Evolutionary conservation across 345 rosid species (phyloP), one percentile per base, ranked within the genome.

Genomic region (Lumnitzera littorea): DNA sequence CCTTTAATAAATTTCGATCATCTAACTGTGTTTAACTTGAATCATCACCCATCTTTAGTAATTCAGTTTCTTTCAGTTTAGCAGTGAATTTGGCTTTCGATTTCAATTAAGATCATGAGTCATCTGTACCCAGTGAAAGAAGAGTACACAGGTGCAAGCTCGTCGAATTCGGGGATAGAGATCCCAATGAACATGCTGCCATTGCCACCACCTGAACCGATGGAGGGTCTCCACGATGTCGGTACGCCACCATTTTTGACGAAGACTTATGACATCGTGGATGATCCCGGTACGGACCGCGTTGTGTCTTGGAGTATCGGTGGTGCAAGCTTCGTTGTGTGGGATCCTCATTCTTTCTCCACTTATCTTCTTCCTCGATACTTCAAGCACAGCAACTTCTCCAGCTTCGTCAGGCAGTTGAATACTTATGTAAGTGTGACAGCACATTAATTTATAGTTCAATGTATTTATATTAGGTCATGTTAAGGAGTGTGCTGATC

Each of bases 301-400:
- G 79, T 87, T 62, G 84, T 91, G 57, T 86, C 91, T 41, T 91
- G 98, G 96, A 80, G 77, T 74, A 75, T 79, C 31, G 71, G 70
- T 63, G 87, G 83, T 23, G 69, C 57, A 52, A 89, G 92, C 76
- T 91, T 91, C 61, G 84, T 87, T 15, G 92, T 91, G 0, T 85
- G 91, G 91, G 87, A 91, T 57, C 89, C 92, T 52, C 73, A 85
- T 53, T 75, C 78, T 47, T 82, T 91, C 73, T 79, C 95, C 25
- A 65, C 79, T 5, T 52, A 54, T 61, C 84, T 89, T 49, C 92
- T 91, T 55, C 98, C 91, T 31, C 67, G 77, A 10, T 80, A 70
- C 73, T 91, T 91, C 85, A 91, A 91, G 83, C 98, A 91, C 78
- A 91, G 82, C 68, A 91, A 91, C 66, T 91, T 87, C 80, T 89